Percentiles rank a stretch among this genome's conserved stretches.
These are phyloP conservation scores for Coemansia aciculifera DNA, from an alignment of 192 early-diverging fungal genomes.

Conservation along the genomic window DNA sequence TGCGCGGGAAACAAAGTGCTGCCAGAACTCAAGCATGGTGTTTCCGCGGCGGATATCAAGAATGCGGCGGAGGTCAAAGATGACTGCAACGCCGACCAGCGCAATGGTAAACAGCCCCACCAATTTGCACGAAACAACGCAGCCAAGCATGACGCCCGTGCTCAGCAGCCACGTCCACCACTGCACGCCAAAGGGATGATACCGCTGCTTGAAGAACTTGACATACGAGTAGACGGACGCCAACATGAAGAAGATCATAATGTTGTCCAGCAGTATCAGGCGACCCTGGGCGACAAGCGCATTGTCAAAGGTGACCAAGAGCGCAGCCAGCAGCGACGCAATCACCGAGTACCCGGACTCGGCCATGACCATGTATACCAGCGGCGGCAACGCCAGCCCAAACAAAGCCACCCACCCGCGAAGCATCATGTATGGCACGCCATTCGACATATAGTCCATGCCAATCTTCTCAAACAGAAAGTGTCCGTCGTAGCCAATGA, in stretches of 20 bases:
- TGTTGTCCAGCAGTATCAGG: slow-evolving; percentile 91
- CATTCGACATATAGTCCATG: slow-evolving; percentile 82
- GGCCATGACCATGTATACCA: slow-evolving; percentile 83
- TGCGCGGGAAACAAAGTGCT: slow-evolving; percentile 89
- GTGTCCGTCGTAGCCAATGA: slow-evolving; percentile 93
- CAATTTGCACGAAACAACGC: slow-evolving; percentile 80
- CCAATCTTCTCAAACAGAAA: slow-evolving; percentile 96
- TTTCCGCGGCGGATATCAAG: slow-evolving; percentile 80
- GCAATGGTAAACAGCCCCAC: slow-evolving; percentile 88
- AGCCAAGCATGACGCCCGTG: slow-evolving; percentile 80
- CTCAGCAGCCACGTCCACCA: slow-evolving; percentile 89
- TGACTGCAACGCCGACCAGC: slow-evolving; percentile 78
- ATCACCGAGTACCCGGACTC: slow-evolving; percentile 81
- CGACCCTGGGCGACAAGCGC: slow-evolving; percentile 86
- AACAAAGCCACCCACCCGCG: slow-evolving; percentile 77
- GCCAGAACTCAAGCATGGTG: slow-evolving; percentile 65
- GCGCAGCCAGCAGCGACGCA: slow-evolving; percentile 71
- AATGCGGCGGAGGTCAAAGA: slow-evolving; percentile 91
- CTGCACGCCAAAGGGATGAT: slow-evolving; percentile 66
- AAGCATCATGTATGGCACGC: slow-evolving; percentile 87
- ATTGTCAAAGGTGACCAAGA: slow-evolving; percentile 90
- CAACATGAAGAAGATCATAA: slow-evolving; percentile 90
- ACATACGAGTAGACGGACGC: slow-evolving; percentile 84
- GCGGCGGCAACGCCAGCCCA: slow-evolving; percentile 72
- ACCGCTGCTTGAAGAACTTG: slow-evolving; percentile 77